Conservation (phyloP, 495 filamentous ascomycete genomes). For the Aspergillus bridgeri region DNA sequence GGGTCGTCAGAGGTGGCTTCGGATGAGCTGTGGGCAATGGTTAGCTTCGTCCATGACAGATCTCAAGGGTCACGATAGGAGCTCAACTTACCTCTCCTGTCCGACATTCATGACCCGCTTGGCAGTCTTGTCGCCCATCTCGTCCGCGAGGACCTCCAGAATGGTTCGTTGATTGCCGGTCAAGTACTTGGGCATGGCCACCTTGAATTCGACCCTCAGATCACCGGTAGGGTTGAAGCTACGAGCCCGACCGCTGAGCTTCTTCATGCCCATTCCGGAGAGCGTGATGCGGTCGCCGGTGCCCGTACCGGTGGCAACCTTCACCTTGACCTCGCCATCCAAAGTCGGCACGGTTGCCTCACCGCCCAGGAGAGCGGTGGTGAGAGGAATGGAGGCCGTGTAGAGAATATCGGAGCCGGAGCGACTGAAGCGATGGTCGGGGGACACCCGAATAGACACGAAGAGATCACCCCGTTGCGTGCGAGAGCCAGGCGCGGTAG, state of each 20-base stretch:
- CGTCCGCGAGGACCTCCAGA: constrained; percentile 91
- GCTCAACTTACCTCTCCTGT: constrained; percentile 43
- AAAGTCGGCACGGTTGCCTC: constrained; percentile 86
- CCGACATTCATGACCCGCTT: constrained; percentile 80
- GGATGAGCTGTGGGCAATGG: constrained; percentile 8
- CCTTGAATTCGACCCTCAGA: constrained; percentile 89
- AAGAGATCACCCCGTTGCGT: constrained; percentile 78
- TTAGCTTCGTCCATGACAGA: constrained; percentile 1
- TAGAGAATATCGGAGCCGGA: constrained; percentile 86
- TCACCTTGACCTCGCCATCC: constrained; percentile 82
- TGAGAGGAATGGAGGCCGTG: constrained; percentile 85
- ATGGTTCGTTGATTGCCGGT: constrained; percentile 85
- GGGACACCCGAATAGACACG: constrained; percentile 75
- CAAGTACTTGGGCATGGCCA: constrained; percentile 90
- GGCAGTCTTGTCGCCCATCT: constrained; percentile 88
- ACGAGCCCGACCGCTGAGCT: constrained; percentile 55
- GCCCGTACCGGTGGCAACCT: constrained; percentile 82
- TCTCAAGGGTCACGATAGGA: background rate
- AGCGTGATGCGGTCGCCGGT: constrained; percentile 90
- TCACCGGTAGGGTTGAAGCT: constrained; percentile 62
- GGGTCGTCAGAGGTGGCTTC: constrained; percentile 30
- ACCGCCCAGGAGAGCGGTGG: constrained; percentile 88
- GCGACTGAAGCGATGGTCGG: constrained; percentile 83
- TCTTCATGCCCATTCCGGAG: constrained; percentile 87
- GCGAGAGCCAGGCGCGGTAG: constrained; percentile 53